These are phyloP conservation scores for Phytophthora vignae DNA, from an alignment of 352 stramenopile species.

Conservation along the genomic window DNA sequence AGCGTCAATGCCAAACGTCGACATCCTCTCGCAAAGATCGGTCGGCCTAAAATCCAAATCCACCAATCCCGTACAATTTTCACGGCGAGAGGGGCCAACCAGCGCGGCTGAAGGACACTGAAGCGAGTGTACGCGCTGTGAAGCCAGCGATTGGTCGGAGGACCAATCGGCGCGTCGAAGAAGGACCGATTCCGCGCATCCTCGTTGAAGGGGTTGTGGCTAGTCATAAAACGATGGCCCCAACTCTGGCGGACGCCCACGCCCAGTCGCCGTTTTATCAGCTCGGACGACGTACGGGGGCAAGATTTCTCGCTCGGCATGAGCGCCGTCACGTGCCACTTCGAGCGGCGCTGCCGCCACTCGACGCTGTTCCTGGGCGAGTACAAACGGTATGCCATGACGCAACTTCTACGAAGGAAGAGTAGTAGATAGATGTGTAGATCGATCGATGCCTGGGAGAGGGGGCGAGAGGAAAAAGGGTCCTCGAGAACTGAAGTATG, in stretches of 20 bases:
- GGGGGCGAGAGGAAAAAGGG: conserved; percentile 13
- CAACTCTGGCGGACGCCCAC: conserved; percentile 24
- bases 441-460: background rate
- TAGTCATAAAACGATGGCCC: conserved; percentile 20
- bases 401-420: too few species aligned
- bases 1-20: too few species aligned
- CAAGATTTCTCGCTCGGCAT: conserved; percentile 19
- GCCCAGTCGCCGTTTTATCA: conserved; percentile 26
- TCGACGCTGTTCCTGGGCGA: conserved; percentile 53
- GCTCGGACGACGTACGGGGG: background rate
- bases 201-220: conserved; percentile 12
- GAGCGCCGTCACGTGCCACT: conserved; percentile 48
- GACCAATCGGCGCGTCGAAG: conserved; percentile 27
- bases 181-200: conserved; percentile 40
- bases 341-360: conserved; percentile 54
- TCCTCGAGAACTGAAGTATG: conserved; percentile 26
- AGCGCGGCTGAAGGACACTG: conserved; percentile 15
- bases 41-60: background rate
- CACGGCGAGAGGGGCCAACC: conserved; percentile 4
- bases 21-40: background rate
- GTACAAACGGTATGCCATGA: conserved; percentile 49
- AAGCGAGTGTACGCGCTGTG: conserved; percentile 5
- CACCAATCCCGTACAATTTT: conserved; percentile 5
- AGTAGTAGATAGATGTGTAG: too few species aligned
- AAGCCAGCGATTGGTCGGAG: conserved; percentile 18